Conservation (phyloP, 1,284 basidiomycete genomes). For the Heterobasidion annosum region DNA sequence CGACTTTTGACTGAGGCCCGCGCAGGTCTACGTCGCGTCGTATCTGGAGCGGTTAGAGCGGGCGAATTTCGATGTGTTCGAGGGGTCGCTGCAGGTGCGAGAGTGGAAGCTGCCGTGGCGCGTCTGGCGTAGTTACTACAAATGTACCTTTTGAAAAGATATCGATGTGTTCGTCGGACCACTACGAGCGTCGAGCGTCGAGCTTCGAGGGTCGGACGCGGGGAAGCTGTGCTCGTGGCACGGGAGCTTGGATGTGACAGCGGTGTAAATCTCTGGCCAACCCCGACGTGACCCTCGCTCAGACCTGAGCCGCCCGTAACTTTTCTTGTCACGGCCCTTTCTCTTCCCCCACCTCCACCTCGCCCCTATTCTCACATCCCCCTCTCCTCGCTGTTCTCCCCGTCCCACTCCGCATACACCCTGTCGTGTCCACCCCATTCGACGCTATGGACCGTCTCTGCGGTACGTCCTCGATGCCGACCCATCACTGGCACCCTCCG, state of each 20-base stretch:
- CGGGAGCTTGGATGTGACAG: background rate
- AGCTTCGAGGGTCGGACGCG: background rate
- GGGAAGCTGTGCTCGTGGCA: constrained; percentile 3
- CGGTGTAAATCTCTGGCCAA: background rate
- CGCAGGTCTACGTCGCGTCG: constrained; percentile 65
- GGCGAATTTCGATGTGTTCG: constrained; percentile 79
- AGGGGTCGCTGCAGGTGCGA: constrained; percentile 56
- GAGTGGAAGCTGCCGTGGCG: constrained; percentile 86
- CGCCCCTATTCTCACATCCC: background rate
- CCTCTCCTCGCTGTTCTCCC: background rate
- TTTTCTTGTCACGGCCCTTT: background rate
- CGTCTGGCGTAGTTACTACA: constrained; percentile 72
- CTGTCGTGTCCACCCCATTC: background rate
- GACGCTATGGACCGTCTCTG: constrained; percentile 13
- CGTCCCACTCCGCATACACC: background rate
- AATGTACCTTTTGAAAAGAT: constrained; percentile 39
- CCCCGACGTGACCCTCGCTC: background rate
- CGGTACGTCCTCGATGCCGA: constrained; percentile 8
- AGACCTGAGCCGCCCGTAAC: background rate
- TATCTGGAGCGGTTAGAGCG: constrained; percentile 72
- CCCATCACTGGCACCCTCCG: constrained; percentile 1
- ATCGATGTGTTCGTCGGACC: background rate
- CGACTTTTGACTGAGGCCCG: constrained; percentile 1
- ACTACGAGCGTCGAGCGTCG: background rate
- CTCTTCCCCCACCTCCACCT: background rate